phyloP scores from a whole-genome alignment of 2,329 filamentous ascomycete genomes.

The Penicillium concentricum region DNA sequence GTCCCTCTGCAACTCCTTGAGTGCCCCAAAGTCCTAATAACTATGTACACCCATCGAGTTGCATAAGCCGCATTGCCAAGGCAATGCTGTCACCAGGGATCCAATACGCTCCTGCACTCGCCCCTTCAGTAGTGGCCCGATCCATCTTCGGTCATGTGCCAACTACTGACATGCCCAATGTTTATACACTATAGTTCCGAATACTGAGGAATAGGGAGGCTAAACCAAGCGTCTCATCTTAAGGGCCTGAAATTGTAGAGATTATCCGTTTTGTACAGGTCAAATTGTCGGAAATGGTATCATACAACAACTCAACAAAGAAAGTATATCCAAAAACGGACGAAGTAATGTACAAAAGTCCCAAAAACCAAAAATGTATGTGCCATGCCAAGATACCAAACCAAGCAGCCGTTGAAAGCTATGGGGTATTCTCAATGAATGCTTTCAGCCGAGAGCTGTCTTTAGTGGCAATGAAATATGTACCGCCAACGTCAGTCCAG shows the following conservation, averaged over 20 bases:
- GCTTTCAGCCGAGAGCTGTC: conserved; percentile 57
- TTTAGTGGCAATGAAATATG: conserved; percentile 85
- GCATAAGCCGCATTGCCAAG: not conserved
- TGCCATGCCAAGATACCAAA: conserved; percentile 4
- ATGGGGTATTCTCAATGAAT: conserved; percentile 45
- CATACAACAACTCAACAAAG: conserved; percentile 12
- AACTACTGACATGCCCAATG: not conserved
- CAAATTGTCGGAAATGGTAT: conserved; percentile 17
- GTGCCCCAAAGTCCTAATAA: not conserved
- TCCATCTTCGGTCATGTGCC: too few species aligned
- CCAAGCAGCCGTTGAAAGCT: conserved; percentile 8
- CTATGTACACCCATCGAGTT: not conserved
- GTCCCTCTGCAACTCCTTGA: not conserved
- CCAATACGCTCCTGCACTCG: not conserved
- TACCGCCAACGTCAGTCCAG: conserved; percentile 82
- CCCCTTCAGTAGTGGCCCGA: not conserved
- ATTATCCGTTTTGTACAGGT: conserved; percentile 1
- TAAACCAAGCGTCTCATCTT: too few species aligned
- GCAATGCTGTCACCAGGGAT: not conserved
- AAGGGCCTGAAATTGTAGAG: not conserved
- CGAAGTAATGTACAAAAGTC: conserved; percentile 21
- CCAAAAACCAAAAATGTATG: conserved; percentile 6
- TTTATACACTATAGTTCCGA: not conserved
- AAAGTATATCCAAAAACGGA: conserved; percentile 21
- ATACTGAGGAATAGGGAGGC: not conserved